phyloP scores from a whole-genome alignment of 163 green algal genomes.

The Chlamydomonas reinhardtii region DNA sequence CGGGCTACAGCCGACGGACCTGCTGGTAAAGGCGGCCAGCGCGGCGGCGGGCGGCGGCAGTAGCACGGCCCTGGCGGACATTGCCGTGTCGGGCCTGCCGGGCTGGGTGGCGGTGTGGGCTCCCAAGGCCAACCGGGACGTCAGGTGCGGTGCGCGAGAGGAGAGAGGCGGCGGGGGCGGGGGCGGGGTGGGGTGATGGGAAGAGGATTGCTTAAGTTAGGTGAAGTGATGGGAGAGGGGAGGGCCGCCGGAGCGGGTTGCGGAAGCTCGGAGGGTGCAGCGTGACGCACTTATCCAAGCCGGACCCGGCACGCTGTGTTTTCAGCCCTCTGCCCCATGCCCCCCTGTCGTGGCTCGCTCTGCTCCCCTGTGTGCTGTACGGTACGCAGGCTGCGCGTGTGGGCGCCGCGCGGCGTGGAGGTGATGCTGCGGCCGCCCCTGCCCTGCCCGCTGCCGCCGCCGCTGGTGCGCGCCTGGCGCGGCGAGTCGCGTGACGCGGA shows the following conservation, averaged over 20 bases:
- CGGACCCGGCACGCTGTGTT: too few species aligned
- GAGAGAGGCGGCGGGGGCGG: neutral
- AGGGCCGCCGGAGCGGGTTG: too few species aligned
- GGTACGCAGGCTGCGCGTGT: constrained; percentile 80
- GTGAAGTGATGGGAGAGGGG: too few species aligned
- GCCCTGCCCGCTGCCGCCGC: constrained; percentile 57
- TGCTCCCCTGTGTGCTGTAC: too few species aligned
- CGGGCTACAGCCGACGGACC: constrained; percentile 61
- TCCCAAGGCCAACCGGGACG: constrained; percentile 37
- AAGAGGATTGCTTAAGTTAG: too few species aligned
- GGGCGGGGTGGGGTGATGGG: too few species aligned
- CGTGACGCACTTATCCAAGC: too few species aligned
- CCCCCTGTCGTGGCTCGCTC: too few species aligned
- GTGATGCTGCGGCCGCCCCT: constrained; percentile 88
- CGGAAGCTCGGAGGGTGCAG: too few species aligned
- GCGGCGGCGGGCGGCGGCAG: neutral
- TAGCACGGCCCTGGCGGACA: constrained; percentile 71
- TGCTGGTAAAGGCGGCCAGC: constrained; percentile 51
- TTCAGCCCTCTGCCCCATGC: too few species aligned
- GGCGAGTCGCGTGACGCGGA: neutral
- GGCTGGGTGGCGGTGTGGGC: constrained; percentile 86
- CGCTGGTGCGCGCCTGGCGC: neutral
- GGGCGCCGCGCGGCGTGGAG: constrained; percentile 86
- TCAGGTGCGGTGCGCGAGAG: constrained; percentile 7
- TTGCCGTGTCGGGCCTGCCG: constrained; percentile 87